These are phyloP conservation scores for Trichoderma aggressivum DNA, from an alignment of 2,329 filamentous ascomycete species.

Conservation along the genomic window DNA sequence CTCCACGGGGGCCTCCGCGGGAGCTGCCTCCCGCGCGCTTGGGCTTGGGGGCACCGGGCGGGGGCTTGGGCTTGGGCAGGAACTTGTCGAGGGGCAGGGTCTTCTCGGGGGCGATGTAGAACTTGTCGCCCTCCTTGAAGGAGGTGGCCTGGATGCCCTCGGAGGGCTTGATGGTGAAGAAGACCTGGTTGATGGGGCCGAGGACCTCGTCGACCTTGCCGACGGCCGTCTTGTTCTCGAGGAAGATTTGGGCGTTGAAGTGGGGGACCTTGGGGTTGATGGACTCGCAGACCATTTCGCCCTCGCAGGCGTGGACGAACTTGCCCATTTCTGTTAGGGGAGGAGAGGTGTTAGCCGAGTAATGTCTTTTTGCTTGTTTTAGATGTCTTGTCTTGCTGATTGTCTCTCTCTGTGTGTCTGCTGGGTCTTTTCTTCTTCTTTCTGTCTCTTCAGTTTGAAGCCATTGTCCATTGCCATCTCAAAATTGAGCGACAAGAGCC, in stretches of 20 bases:
- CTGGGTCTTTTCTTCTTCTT: too few species aligned
- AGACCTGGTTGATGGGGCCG: slow-evolving; percentile 95
- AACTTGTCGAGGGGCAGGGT: slow-evolving; percentile 93
- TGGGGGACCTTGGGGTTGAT: slow-evolving; percentile 95
- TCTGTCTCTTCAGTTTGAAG: not conserved
- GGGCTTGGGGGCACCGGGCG: slow-evolving; percentile 59
- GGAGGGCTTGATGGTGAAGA: slow-evolving; percentile 96
- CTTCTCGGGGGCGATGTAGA: slow-evolving; percentile 94
- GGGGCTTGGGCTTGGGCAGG: slow-evolving; percentile 85
- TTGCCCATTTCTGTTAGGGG: slow-evolving; percentile 70
- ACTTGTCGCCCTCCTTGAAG: slow-evolving; percentile 96
- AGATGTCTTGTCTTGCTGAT: not conserved
- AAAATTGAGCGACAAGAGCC: not conserved
- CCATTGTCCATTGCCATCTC: not conserved
- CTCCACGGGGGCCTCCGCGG: slow-evolving; percentile 33
- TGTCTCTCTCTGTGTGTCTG: not conserved
- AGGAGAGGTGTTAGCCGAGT: not conserved
- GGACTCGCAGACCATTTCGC: slow-evolving; percentile 96
- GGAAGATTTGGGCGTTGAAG: slow-evolving; percentile 98
- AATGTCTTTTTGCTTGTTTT: not conserved
- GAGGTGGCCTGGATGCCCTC: slow-evolving; percentile 93
- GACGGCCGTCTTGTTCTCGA: slow-evolving; percentile 96
- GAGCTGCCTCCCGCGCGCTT: slow-evolving; percentile 57
- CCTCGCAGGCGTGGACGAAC: slow-evolving; percentile 92
- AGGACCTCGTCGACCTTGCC: slow-evolving; percentile 98